Percentiles rank a stretch among this genome's conserved stretches.
Evolutionary conservation across 116 monocot genomes (phyloP).

Genomic region (Trichopus zeylanicus): DNA sequence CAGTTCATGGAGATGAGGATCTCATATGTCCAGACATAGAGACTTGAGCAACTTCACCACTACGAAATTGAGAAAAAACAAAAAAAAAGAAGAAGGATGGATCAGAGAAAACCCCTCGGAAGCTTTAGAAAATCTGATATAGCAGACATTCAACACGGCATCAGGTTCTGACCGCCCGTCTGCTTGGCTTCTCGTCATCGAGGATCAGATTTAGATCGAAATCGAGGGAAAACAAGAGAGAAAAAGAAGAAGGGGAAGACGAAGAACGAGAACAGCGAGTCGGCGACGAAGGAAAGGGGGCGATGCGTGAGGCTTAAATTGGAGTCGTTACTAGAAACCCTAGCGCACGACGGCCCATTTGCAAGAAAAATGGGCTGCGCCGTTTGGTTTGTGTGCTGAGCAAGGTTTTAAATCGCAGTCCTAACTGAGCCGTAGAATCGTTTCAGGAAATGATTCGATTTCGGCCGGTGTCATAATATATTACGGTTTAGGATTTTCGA

Average conservation of each 20-base stretch:
- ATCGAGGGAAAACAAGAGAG: not conserved
- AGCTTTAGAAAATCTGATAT: not conserved
- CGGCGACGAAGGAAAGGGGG: not conserved
- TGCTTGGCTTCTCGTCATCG: conserved; percentile 12
- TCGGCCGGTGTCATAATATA: no score
- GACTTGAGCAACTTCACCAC: conserved; percentile 5
- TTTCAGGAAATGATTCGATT: no score
- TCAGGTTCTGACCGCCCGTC: conserved; percentile 28
- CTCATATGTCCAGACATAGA: conserved; percentile 21
- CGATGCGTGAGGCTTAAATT: not conserved
- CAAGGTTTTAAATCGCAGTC: no score
- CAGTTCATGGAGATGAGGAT: conserved; percentile 12
- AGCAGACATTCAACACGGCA: conserved; percentile 28
- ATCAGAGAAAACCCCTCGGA: conserved; percentile 8
- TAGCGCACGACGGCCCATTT: no score
- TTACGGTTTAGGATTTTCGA: no score
- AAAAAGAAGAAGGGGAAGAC: not conserved
- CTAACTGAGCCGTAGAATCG: no score
- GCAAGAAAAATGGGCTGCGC: no score
- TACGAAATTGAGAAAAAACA: not conserved
- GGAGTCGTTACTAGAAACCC: no score
- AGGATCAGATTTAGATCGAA: not conserved
- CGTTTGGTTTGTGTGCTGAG: no score
- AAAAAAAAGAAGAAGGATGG: not conserved
- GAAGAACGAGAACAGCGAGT: not conserved